Evolutionary conservation across 441 rosid genomes (phyloP), one percentile per base, ranked within the genome.

Genomic region (Adansonia madagascariensis): DNA sequence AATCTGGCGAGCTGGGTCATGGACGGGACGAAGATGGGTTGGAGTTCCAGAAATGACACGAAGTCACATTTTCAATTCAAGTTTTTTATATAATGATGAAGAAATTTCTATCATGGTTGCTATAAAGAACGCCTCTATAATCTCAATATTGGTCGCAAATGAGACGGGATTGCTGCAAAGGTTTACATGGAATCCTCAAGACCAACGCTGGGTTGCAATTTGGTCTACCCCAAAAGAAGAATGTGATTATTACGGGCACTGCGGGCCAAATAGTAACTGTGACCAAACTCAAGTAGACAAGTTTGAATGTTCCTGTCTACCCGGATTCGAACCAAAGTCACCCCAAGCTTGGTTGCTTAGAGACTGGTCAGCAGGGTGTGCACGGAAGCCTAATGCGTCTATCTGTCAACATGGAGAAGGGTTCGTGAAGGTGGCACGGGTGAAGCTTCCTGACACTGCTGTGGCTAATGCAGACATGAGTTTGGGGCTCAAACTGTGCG

Each of bases 361-460:
- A 62, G 93, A 94, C 1, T 85, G 87, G 24, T 82, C 89, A 0
- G 84, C 53, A 0, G 98, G 97, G 6, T 92, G 98, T 70, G 55
- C 39, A 12, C 84, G 88, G 78, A 82, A 59, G 12, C 52, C 24
- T 0, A 64, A 71, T 1, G 75, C 50, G 27, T 86, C 85, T n/a
- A 71, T 79, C 1, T 92, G 98, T 81, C 53, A 17, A 7, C 80
- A 73, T 2, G 87, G 84, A 52, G 94, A 94, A 83, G 96, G 93
- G 27, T 94, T 94, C 62, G 84, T 81, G 44, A 85, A 74, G 84
- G 22, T 92, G 71, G 71, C 75, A 60, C 79, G 63, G 0, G 88
- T 90, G 71, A 92, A 87, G 80, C 73, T 89, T 35, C 97, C 94
- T 0, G 91, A 91, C 9, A 94, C 92, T 7, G 68, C 85, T 8